Percentiles rank a stretch among this genome's conserved stretches.
These are phyloP conservation scores for Oryza punctata DNA, from an alignment of 176 grass and related monocot species.

Conservation along the genomic window DNA sequence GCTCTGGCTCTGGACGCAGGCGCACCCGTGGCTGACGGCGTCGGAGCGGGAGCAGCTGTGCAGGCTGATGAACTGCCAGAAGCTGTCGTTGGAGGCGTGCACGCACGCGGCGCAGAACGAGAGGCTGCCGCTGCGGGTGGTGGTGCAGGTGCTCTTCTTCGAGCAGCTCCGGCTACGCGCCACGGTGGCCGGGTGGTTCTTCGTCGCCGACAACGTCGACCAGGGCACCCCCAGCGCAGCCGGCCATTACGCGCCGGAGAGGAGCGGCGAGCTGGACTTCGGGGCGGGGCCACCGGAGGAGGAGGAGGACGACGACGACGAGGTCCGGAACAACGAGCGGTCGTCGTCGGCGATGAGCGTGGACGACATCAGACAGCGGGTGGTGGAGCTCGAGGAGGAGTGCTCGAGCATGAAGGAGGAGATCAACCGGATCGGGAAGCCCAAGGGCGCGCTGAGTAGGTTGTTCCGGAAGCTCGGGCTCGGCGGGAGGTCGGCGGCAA, in stretches of 20 bases:
- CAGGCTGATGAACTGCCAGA: conserved; percentile 86
- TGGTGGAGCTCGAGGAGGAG: conserved; percentile 61
- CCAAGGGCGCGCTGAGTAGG: conserved; percentile 47
- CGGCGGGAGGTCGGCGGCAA: conserved; percentile 23
- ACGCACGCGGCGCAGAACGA: conserved; percentile 95
- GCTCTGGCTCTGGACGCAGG: conserved; percentile 24
- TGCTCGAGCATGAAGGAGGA: conserved; percentile 69
- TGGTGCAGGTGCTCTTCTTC: conserved; percentile 90
- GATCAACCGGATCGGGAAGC: conserved; percentile 54
- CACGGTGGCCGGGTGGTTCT: conserved; percentile 69
- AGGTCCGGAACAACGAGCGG: conserved; percentile 29
- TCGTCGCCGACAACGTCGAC: conserved; percentile 57
- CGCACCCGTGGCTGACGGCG: conserved; percentile 78
- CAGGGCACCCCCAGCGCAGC: conserved; percentile 31
- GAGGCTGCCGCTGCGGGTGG: conserved; percentile 75
- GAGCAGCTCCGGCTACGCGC: conserved; percentile 88
- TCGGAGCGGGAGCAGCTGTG: conserved; percentile 82
- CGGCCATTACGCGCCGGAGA: conserved; percentile 12
- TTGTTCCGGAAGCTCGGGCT: conserved; percentile 58
- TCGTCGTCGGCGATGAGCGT: conserved; percentile 46
- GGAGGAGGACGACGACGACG: neutral
- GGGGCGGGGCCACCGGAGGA: conserved; percentile 4
- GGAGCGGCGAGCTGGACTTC: conserved; percentile 5
- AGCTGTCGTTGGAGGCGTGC: conserved; percentile 88
- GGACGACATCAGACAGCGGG: conserved; percentile 53